Evolutionary conservation across 495 filamentous ascomycete species (phyloP).

Genomic region (Tuber umbilicatum): DNA sequence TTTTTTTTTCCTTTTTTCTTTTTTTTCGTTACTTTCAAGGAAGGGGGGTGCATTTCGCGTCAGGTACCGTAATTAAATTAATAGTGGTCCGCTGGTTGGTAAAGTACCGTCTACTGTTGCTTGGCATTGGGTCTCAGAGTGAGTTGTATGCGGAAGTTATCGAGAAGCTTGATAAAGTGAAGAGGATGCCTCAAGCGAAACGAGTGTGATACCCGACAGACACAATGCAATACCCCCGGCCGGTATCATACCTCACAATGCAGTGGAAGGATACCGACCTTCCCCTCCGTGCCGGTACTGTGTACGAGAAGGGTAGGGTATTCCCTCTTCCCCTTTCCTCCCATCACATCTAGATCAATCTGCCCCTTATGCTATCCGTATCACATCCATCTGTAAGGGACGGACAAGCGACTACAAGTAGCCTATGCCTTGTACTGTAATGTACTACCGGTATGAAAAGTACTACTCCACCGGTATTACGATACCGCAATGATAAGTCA

Average conservation of each 20-base stretch:
- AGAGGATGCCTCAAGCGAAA: not conserved
- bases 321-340: not conserved
- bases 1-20: not conserved
- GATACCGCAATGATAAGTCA: no score
- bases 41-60: not conserved
- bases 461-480: no score
- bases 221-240: not conserved
- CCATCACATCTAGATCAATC: not conserved
- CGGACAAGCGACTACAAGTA: no score
- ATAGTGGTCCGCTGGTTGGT: not conserved
- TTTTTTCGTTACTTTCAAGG: no score
- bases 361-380: not conserved
- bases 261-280: not conserved
- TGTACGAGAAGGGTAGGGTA: no score
- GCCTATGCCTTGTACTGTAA: not conserved
- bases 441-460: not conserved
- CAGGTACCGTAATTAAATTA: not conserved
- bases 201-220: not conserved
- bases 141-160: not conserved
- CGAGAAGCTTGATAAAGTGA: not conserved
- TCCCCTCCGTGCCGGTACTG: no score
- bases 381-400: not conserved
- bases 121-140: not conserved
- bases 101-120: not conserved
- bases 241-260: not conserved